Conservation (phyloP, 148 eudicot species). For the Camellia japonica region DNA sequence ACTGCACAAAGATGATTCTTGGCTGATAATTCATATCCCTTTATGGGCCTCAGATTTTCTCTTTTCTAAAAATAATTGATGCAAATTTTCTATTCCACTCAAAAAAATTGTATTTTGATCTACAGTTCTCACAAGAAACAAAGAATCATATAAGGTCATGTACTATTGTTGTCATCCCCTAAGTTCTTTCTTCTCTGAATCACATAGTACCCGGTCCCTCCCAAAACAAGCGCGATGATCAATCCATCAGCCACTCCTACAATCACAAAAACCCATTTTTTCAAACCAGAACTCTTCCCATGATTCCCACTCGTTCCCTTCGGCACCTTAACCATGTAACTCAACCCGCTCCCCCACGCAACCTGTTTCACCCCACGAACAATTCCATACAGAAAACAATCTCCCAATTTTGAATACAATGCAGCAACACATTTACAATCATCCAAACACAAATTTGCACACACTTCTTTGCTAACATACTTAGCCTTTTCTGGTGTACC, state of each 20-base stretch:
- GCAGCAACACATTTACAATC: conserved; percentile 75
- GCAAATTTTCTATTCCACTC: neutral
- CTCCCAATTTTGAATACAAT: conserved; percentile 29
- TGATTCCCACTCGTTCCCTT: conserved; percentile 34
- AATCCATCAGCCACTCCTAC: conserved; percentile 71
- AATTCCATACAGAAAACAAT: conserved; percentile 55
- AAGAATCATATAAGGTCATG: conserved; percentile 12
- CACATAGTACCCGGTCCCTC: conserved; percentile 60
- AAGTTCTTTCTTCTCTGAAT: conserved; percentile 53
- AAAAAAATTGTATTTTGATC: neutral
- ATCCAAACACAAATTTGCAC: conserved; percentile 47
- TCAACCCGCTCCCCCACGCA: conserved; percentile 26
- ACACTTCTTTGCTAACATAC: conserved; percentile 34
- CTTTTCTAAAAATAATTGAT: too few relatives aligned
- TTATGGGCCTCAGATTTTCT: neutral
- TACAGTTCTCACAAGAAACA: neutral
- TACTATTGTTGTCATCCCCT: neutral
- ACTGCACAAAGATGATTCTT: neutral
- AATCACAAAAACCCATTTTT: conserved; percentile 66
- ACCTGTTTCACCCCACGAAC: conserved; percentile 66
- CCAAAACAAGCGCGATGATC: conserved; percentile 49
- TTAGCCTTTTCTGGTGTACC: conserved; percentile 18
- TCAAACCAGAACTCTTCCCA: conserved; percentile 44
- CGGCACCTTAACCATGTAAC: conserved; percentile 69
- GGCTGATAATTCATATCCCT: neutral